Base-by-base conservation (phyloP, 2,329 filamentous ascomycete genomes). In the Sclerotinia trifoliorum region DNA sequence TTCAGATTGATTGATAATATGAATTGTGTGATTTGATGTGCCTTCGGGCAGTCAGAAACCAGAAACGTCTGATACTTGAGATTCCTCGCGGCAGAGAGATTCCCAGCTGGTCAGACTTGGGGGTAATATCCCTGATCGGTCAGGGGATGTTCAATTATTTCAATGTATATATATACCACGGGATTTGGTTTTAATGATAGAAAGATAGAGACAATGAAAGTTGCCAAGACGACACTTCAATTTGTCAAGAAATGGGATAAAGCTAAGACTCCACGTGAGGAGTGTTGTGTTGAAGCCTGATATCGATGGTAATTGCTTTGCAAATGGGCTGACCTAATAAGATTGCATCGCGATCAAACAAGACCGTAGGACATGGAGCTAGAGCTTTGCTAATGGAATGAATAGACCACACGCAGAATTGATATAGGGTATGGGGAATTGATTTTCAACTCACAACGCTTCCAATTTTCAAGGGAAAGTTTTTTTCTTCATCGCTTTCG, bases 11-110 rank as follows among this genome's bases (percentile, higher is more conserved):
- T 7, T 39, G 13, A 21, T 7, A 10, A 39, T 10, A n/a, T 24
- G 21, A 15, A 48, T n/a, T n/a, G 19, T n/a, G 15, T 48, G 13
- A 5, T 17, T 48, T 35, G 5, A 32, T 48, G 24, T 24, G 21
- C 5, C 11, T 11, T n/a, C 6, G 26, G 3, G 7, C 2, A 15
- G 5, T 6, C 0, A n/a, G 8, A 17, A 11, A 19, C 11, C 0
- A n/a, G 8, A 17, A 11, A 26, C 19, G 19, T 1, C 19, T 19
- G 13, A 0, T 1, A 48, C 1, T 17, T n/a, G 1, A 15, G 32
- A n/a, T 24, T 15, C 21, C n/a, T 17, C 19, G 21, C 4, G 15
- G 11, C 0, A n/a, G 35, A n/a, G 13, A n/a, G 11, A n/a, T 56
- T n/a, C 11, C 10, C 29, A 56, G n/a, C 5, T 35, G 5, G 21